Percentiles rank a stretch among this genome's conserved stretches.
Conservation (phyloP, 768 basidiomycete genomes). For the Kwoniella sp. region DNA sequence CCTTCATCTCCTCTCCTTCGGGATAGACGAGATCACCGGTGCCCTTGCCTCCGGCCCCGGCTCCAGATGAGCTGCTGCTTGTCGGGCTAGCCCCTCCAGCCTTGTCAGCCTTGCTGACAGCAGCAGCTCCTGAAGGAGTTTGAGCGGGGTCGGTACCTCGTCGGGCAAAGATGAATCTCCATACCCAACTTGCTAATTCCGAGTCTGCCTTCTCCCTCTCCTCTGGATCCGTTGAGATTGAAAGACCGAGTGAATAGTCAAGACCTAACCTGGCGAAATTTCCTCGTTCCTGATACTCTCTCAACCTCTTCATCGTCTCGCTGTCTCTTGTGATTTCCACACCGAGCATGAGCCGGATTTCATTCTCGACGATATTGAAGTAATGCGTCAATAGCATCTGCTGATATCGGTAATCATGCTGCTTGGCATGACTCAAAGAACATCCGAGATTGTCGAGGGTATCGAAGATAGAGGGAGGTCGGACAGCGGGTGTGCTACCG, state of each 20-base stretch:
- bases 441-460: slow-evolving; percentile 12
- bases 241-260: slow-evolving; percentile 69
- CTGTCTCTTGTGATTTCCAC: slow-evolving; percentile 65
- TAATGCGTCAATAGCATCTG: slow-evolving; percentile 78
- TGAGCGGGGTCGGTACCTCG: slow-evolving; percentile 58
- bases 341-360: slow-evolving; percentile 77
- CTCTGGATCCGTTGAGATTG: slow-evolving; percentile 68
- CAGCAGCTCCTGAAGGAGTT: background rate
- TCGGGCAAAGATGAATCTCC: slow-evolving; percentile 87
- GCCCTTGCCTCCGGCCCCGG: slow-evolving; percentile 8
- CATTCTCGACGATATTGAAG: slow-evolving; percentile 89
- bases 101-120: background rate
- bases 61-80: no score
- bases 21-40: slow-evolving; percentile 31
- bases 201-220: slow-evolving; percentile 72
- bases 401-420: slow-evolving; percentile 25
- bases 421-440: slow-evolving; percentile 8
- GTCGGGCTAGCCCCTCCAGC: no score
- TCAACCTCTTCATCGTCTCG: slow-evolving; percentile 19
- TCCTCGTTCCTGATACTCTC: slow-evolving; percentile 21
- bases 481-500: slow-evolving; percentile 14
- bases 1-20: slow-evolving; percentile 22
- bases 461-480: slow-evolving; percentile 6
- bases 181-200: slow-evolving; percentile 81
- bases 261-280: slow-evolving; percentile 61